A percentile compares a stretch with the other conserved stretches of the same genome.
Conservation (phyloP, 2,329 filamentous ascomycete genomes). For the Trichoderma asperellum region DNA sequence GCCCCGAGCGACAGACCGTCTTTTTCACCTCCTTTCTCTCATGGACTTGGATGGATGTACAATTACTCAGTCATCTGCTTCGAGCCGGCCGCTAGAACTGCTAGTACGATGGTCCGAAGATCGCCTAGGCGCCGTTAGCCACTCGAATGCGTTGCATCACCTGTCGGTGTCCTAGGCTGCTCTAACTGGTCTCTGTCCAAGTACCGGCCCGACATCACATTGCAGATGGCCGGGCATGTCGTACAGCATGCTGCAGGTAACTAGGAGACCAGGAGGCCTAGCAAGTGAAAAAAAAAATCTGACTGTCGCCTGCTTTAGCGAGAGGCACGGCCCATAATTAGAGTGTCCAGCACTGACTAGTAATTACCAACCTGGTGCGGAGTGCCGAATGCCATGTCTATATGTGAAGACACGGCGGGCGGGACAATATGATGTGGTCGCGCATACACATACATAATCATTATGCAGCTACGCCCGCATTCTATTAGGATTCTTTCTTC, state of each 20-base stretch:
- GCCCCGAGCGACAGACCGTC: constrained; percentile 25
- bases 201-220: constrained; percentile 24
- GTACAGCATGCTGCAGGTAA: constrained; percentile 26
- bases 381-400: background rate
- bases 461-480: constrained; percentile 11
- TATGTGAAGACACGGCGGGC: background rate
- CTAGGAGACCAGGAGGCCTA: background rate
- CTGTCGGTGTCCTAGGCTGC: constrained; percentile 2
- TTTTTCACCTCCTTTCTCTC: constrained; percentile 1
- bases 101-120: constrained; percentile 7
- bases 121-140: constrained; percentile 7
- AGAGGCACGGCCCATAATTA: constrained; percentile 16
- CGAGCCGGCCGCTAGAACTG: background rate
- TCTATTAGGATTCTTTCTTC: constrained; percentile 3
- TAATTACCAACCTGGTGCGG: background rate
- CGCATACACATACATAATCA: constrained; percentile 12
- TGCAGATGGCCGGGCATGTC: constrained; percentile 21
- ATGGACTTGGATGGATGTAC: background rate
- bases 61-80: background rate
- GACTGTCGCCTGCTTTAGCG: constrained; percentile 24
- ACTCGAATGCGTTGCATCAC: background rate
- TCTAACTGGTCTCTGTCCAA: background rate
- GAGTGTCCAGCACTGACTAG: constrained; percentile 1
- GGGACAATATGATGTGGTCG: background rate
- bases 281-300: constrained; percentile 11